Evolutionary conservation across 768 basidiomycete genomes (phyloP), one percentile per base, ranked within the genome.

Genomic region (Atractiella rhizophila): DNA sequence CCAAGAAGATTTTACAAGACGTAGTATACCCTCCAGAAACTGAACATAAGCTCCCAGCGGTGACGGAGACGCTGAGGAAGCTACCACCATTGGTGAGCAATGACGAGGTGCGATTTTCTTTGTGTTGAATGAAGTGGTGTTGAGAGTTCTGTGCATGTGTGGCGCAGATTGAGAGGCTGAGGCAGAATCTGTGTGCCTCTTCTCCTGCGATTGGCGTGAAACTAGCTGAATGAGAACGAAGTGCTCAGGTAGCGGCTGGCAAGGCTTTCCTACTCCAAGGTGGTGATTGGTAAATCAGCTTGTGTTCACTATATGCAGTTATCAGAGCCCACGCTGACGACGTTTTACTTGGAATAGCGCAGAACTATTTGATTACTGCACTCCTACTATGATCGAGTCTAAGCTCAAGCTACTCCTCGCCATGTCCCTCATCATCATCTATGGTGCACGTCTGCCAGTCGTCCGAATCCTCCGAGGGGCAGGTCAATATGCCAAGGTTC

Each of bases 241-340:
- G 45, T 6, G 46, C 47, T 16, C 62, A 66, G 26, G 70, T 70
- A 27, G 83, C 86, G 3, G 76, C 91, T 16, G 79, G 81, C 47
- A 71, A 86, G 52, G 83, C 82, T 0, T 96, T 98, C 60, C 65
- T 98, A 28, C 67, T 98, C 2, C 91, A 98, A 47, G 91, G 91
- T 1, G 91, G 91, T 2, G 91, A 98, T 54, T 98, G 91, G n/a
- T n/a, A n/a, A n/a, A n/a, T n/a, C n/a, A n/a, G n/a, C n/a, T n/a
- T n/a, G n/a, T n/a, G n/a, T n/a, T n/a, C n/a, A n/a, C n/a, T n/a
- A n/a, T n/a, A n/a, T n/a, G n/a, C n/a, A n/a, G n/a, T n/a, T n/a
- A n/a, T n/a, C n/a, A n/a, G n/a, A n/a, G n/a, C n/a, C n/a, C n/a
- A n/a, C n/a, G n/a, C n/a, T n/a, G n/a, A n/a, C n/a, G n/a, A n/a